Conservation (phyloP, 2,329 filamentous ascomycete species). For the Thielaviopsis euricoi region DNA sequence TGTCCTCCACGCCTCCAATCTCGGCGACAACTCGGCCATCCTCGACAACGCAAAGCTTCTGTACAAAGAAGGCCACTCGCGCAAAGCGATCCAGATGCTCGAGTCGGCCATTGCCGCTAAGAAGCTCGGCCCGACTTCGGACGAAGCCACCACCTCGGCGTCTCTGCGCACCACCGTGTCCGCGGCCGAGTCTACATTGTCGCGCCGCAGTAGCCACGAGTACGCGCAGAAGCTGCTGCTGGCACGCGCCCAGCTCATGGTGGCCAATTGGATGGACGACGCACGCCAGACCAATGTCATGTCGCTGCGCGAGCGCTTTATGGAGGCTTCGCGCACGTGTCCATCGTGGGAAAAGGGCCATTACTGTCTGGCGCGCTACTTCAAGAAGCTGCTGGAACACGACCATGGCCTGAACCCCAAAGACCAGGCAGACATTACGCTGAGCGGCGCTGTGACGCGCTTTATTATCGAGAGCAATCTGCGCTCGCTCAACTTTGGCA, state of each 20-base stretch:
- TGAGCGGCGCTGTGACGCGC: slow-evolving; percentile 71
- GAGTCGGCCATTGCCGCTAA: slow-evolving; percentile 63
- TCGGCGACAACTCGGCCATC: slow-evolving; percentile 73
- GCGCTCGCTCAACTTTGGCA: slow-evolving; percentile 70
- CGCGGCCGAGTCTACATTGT: slow-evolving; percentile 6
- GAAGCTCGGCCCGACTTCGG: background rate
- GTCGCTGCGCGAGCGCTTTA: slow-evolving; percentile 66
- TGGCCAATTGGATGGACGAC: slow-evolving; percentile 92
- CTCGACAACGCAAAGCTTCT: slow-evolving; percentile 88
- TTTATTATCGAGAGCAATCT: slow-evolving; percentile 90
- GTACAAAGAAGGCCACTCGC: slow-evolving; percentile 84
- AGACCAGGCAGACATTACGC: slow-evolving; percentile 60
- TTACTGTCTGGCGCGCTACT: slow-evolving; percentile 91
- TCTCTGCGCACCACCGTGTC: slow-evolving; percentile 1
- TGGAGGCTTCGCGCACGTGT: slow-evolving; percentile 56
- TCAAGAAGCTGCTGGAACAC: slow-evolving; percentile 87
- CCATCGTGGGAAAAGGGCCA: slow-evolving; percentile 87
- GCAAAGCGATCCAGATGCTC: slow-evolving; percentile 85
- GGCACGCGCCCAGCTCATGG: slow-evolving; percentile 68
- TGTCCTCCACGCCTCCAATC: slow-evolving; percentile 69
- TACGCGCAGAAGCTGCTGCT: slow-evolving; percentile 42
- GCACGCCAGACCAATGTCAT: slow-evolving; percentile 84
- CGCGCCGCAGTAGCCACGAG: slow-evolving; percentile 19
- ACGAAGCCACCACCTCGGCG: background rate
- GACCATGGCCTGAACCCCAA: slow-evolving; percentile 61